Conservation (phyloP, 352 stramenopile species). For the Phytopythium mirpurense region DNA sequence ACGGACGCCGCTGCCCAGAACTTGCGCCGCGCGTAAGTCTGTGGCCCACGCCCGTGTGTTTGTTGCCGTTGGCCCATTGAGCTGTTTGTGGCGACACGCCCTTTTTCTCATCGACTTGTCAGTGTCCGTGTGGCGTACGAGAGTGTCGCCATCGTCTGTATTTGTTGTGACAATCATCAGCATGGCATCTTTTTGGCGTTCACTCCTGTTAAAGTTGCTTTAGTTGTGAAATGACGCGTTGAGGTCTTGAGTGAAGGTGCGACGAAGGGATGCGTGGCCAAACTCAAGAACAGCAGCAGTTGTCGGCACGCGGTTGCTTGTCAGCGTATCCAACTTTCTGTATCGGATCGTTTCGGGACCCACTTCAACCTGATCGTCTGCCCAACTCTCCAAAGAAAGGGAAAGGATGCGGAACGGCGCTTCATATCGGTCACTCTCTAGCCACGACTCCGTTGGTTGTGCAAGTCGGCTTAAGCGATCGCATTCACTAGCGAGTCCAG, state of each 20-base stretch:
- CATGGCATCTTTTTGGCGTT: neutral
- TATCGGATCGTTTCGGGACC: neutral
- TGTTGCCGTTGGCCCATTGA: no score
- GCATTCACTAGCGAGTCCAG: neutral
- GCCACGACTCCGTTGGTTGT: neutral
- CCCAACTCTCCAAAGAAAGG: neutral
- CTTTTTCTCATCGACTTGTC: no score
- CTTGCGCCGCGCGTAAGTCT: neutral
- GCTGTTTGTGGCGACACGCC: no score
- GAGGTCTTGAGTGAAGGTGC: no score
- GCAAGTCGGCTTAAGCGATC: neutral
- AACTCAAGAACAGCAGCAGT: neutral
- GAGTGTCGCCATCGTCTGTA: neutral
- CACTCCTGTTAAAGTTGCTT: no score
- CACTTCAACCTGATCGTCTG: neutral
- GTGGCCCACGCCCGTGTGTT: neutral
- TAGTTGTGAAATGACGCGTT: no score
- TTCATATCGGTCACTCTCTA: neutral
- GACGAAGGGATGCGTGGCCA: neutral
- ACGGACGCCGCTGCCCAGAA: slow-evolving; percentile 2
- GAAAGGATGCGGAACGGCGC: no score
- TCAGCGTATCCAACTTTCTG: neutral
- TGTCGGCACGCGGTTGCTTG: neutral
- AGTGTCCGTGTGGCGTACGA: neutral
- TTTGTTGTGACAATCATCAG: neutral